These are phyloP conservation scores for Echeveria elegans DNA, from an alignment of 164 flowering plant genomes.

Conservation along the genomic window DNA sequence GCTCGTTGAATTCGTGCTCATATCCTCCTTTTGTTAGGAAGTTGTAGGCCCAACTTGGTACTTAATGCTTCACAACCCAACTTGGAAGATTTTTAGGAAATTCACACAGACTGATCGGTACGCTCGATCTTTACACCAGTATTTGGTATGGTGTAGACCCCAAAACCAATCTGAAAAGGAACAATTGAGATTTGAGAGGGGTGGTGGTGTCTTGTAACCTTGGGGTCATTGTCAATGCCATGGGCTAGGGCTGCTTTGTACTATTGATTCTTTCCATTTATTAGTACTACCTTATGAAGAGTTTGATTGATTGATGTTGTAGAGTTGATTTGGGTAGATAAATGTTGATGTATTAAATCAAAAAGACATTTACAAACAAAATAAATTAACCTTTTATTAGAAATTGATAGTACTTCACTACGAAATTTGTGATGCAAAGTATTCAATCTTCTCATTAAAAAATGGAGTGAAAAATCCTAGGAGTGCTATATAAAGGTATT, in stretches of 20 bases:
- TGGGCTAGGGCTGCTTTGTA: background rate
- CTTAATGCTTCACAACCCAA: background rate
- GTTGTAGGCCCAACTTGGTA: background rate
- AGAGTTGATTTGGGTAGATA: too few relatives aligned
- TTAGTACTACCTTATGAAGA: too few relatives aligned
- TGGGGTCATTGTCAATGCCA: background rate
- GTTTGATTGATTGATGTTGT: too few relatives aligned
- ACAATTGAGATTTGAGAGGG: background rate
- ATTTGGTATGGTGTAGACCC: background rate
- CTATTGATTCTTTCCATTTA: background rate
- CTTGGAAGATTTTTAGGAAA: background rate
- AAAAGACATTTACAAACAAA: too few relatives aligned
- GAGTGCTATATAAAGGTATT: too few relatives aligned
- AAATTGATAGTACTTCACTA: too few relatives aligned
- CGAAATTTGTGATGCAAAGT: too few relatives aligned
- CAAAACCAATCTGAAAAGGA: slow-evolving; percentile 1
- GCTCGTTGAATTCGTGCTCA: background rate
- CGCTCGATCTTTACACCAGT: background rate
- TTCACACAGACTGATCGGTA: background rate
- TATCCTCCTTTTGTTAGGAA: background rate
- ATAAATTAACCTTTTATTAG: too few relatives aligned
- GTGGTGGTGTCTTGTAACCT: background rate
- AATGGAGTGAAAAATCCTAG: too few relatives aligned
- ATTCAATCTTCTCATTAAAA: too few relatives aligned
- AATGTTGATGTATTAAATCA: too few relatives aligned